Evolutionary conservation across 176 grass and related monocot species (phyloP).

Genomic region (Carex pumila): DNA sequence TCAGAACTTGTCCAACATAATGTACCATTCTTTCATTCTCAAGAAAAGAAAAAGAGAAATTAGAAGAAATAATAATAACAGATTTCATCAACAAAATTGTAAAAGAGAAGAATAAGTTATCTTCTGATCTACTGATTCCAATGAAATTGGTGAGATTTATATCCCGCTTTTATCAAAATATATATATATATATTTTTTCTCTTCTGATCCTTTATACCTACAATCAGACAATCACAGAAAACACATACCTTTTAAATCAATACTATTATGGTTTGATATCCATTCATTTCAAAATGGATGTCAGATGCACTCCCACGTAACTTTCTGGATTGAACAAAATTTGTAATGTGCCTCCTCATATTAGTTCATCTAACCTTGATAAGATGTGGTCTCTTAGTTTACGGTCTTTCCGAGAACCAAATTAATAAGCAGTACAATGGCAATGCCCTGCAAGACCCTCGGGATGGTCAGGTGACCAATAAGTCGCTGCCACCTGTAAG

Average conservation of each 20-base stretch:
- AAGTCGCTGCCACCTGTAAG: constrained; percentile 78
- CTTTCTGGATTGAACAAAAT: background rate
- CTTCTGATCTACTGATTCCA: too few relatives aligned
- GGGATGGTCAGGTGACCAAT: constrained; percentile 44
- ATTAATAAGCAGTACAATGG: constrained; percentile 47
- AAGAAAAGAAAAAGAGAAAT: background rate
- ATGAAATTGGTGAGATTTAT: too few relatives aligned
- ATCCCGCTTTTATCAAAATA: too few relatives aligned
- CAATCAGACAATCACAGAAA: background rate
- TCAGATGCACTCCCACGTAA: background rate
- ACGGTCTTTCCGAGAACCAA: constrained; percentile 50
- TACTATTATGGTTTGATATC: background rate
- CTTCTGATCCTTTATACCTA: constrained; percentile 5
- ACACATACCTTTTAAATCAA: background rate
- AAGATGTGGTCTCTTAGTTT: constrained; percentile 25
- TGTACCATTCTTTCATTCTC: background rate
- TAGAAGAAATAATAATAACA: background rate
- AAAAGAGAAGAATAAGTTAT: background rate
- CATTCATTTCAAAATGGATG: background rate
- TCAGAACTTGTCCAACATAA: background rate
- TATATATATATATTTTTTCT: too few relatives aligned
- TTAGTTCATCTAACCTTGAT: background rate
- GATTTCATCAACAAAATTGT: background rate
- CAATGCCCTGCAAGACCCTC: constrained; percentile 48
- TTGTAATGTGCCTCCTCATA: background rate